Evolutionary conservation across 176 grass and related monocot genomes (phyloP).

Genomic region (Bromus sterilis): DNA sequence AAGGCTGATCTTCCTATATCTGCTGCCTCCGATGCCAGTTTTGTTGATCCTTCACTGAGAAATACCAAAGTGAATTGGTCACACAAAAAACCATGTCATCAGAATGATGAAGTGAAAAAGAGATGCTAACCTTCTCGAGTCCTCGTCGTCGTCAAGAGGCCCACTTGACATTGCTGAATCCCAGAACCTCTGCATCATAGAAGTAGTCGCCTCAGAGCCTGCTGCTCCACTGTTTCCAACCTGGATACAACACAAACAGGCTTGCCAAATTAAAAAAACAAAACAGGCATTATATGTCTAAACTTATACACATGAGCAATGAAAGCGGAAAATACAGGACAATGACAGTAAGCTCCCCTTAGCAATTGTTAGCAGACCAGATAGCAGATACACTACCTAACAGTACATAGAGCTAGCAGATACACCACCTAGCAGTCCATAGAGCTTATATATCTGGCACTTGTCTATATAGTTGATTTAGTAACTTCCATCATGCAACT

Average conservation of each 20-base stretch:
- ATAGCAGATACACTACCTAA: background rate
- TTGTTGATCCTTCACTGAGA: constrained; percentile 82
- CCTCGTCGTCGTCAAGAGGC: constrained; percentile 78
- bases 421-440: background rate
- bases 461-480: background rate
- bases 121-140: constrained; percentile 63
- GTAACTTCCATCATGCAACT: background rate
- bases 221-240: constrained; percentile 48
- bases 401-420: background rate
- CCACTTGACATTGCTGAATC: constrained; percentile 92
- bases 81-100: background rate
- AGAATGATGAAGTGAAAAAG: constrained; percentile 22
- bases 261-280: background rate
- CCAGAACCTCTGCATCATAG: constrained; percentile 99
- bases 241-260: constrained; percentile 30
- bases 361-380: background rate
- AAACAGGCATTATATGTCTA: background rate
- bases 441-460: background rate
- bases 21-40: constrained; percentile 63
- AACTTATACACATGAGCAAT: background rate
- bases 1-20: constrained; percentile 57
- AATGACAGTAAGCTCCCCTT: background rate
- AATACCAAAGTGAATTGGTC: constrained; percentile 6
- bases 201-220: constrained; percentile 44
- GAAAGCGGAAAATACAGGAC: background rate